These are phyloP conservation scores for Daldinia childiae DNA, from an alignment of 495 filamentous ascomycete genomes.

Conservation along the genomic window DNA sequence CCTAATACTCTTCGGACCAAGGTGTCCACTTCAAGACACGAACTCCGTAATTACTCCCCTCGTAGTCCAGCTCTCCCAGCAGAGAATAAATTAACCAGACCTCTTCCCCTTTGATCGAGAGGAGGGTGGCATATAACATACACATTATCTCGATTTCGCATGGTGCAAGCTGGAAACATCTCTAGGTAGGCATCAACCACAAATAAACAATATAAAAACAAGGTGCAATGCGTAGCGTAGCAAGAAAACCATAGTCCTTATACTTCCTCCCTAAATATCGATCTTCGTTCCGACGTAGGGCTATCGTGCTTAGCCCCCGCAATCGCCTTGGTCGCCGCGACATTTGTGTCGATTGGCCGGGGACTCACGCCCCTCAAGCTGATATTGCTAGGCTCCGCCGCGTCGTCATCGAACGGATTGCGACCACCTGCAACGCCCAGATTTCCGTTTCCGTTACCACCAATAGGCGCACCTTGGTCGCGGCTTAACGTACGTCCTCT, in stretches of 20 bases:
- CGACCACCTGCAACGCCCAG: conserved; percentile 12
- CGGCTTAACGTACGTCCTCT: conserved; percentile 49
- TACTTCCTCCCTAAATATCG: conserved; percentile 62
- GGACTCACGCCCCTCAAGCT: conserved; percentile 66
- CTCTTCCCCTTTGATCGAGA: not conserved
- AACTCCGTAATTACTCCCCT: not conserved
- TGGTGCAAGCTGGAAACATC: not conserved
- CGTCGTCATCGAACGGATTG: conserved; percentile 67
- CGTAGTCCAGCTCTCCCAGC: not conserved
- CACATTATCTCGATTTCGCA: conserved; percentile 1
- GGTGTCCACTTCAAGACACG: not conserved
- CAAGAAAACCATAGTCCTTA: conserved; percentile 31
- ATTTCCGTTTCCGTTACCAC: not conserved
- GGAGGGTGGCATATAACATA: not conserved
- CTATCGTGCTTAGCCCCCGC: conserved; percentile 48
- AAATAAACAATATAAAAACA: conserved; percentile 1
- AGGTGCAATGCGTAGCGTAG: not conserved
- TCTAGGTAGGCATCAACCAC: not conserved
- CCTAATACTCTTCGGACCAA: not conserved
- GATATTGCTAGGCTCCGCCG: conserved; percentile 64
- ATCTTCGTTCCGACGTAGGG: conserved; percentile 57
- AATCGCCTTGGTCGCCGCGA: conserved; percentile 33
- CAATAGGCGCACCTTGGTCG: conserved; percentile 12
- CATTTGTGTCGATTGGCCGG: conserved; percentile 57
- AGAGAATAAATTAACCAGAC: conserved; percentile 3